Evolutionary conservation across 1,139 yeast species (phyloP).

Genomic region (Pichia kudriavzevii): DNA sequence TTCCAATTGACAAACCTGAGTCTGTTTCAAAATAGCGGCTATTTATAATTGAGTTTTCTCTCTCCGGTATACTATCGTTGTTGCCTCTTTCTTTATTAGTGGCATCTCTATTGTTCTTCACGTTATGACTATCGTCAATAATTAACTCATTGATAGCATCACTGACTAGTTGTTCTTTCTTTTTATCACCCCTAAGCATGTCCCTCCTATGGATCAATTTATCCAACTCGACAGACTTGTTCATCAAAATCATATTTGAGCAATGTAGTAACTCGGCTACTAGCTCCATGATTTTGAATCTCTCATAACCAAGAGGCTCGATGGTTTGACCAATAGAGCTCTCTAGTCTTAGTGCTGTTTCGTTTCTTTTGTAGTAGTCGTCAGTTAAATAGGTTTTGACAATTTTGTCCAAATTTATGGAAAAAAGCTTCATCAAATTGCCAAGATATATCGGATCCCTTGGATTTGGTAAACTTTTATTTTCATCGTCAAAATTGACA

Average conservation of each 20-base stretch:
- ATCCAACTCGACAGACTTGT: conserved; percentile 32
- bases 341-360: conserved; percentile 13
- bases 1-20: conserved; percentile 27
- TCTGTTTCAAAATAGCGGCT: conserved; percentile 19
- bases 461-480: conserved; percentile 64
- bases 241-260: conserved; percentile 89
- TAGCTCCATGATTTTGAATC: conserved; percentile 89
- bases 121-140: conserved; percentile 11
- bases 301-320: conserved; percentile 90
- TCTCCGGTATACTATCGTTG: conserved; percentile 1
- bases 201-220: conserved; percentile 25
- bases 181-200: conserved; percentile 23
- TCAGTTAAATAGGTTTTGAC: conserved; percentile 25
- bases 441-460: conserved; percentile 95
- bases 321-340: conserved; percentile 39
- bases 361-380: conserved; percentile 20
- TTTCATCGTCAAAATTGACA: conserved; percentile 16
- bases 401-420: conserved; percentile 25
- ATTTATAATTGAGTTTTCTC: background rate
- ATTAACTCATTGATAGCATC: conserved; percentile 29
- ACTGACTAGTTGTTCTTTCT: conserved; percentile 25
- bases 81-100: conserved; percentile 1
- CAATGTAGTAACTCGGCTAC: conserved; percentile 94
- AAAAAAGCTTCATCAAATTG: conserved; percentile 67
- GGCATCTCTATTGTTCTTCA: conserved; percentile 7